Evolutionary conservation across 768 basidiomycete genomes (phyloP).

Genomic region (Crassisporium funariophilum): DNA sequence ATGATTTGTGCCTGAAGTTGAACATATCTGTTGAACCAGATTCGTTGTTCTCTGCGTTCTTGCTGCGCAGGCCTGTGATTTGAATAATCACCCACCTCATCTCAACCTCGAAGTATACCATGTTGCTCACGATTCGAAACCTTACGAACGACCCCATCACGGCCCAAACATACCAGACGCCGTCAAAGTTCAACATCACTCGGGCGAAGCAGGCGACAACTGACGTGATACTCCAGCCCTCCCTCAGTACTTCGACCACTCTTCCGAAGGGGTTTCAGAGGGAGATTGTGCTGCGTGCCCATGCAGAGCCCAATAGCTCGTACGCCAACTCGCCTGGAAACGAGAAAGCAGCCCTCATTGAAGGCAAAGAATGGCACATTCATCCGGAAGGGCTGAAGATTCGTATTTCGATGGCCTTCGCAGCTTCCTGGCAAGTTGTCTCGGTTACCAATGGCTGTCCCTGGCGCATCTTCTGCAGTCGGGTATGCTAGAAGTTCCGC

Average conservation of each 20-base stretch:
- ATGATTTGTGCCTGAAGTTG: too few species aligned
- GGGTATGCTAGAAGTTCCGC: slow-evolving; percentile 37
- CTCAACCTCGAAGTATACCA: too few species aligned
- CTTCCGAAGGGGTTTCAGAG: slow-evolving; percentile 20
- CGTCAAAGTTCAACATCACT: slow-evolving; percentile 16
- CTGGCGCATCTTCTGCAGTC: slow-evolving; percentile 59
- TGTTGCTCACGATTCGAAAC: slow-evolving; percentile 31
- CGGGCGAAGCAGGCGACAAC: background rate
- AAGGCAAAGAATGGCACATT: slow-evolving; percentile 25
- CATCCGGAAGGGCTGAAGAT: slow-evolving; percentile 27
- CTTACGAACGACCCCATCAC: slow-evolving; percentile 26
- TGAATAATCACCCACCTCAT: too few species aligned
- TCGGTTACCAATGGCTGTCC: slow-evolving; percentile 45
- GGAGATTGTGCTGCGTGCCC: slow-evolving; percentile 16
- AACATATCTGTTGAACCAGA: too few species aligned
- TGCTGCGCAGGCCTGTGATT: too few species aligned
- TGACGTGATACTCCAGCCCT: slow-evolving; percentile 18
- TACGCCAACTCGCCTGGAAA: slow-evolving; percentile 1
- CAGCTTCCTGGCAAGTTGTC: slow-evolving; percentile 50
- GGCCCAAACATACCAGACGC: slow-evolving; percentile 14
- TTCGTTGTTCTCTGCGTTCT: too few species aligned
- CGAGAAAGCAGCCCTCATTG: slow-evolving; percentile 2
- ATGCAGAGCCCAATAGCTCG: background rate
- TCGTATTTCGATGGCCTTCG: slow-evolving; percentile 28
- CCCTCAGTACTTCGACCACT: slow-evolving; percentile 15